Percentiles rank a stretch among this genome's conserved stretches.
Evolutionary conservation across 1,139 yeast genomes (phyloP).

Genomic region (Geotrichum fermentans): DNA sequence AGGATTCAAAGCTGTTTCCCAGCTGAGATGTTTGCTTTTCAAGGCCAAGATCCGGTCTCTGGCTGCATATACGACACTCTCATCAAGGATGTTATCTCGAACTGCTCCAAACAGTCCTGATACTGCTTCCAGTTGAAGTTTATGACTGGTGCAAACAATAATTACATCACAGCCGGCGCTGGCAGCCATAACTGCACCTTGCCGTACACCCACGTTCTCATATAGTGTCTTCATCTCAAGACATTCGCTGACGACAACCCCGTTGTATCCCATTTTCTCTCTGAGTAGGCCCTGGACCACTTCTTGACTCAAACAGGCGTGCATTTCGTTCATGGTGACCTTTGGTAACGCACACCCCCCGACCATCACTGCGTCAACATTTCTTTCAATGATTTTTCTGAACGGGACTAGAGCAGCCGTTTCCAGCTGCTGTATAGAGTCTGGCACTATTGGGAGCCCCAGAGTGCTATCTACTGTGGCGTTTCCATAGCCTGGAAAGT

Average conservation of each 20-base stretch:
- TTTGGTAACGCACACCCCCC: slow-evolving; percentile 69
- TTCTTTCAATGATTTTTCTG: slow-evolving; percentile 47
- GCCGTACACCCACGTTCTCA: slow-evolving; percentile 60
- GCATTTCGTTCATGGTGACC: slow-evolving; percentile 56
- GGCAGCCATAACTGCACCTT: slow-evolving; percentile 58
- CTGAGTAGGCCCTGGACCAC: slow-evolving; percentile 51
- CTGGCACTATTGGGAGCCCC: slow-evolving; percentile 58
- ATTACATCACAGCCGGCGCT: slow-evolving; percentile 65
- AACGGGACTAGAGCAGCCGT: slow-evolving; percentile 52
- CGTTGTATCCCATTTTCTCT: slow-evolving; percentile 51
- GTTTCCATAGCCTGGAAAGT: slow-evolving; percentile 64
- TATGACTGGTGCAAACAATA: slow-evolving; percentile 55
- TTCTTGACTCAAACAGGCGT: slow-evolving; percentile 58
- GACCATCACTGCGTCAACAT: slow-evolving; percentile 55
- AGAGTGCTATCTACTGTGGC: slow-evolving; percentile 55
- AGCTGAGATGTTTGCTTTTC: slow-evolving; percentile 44
- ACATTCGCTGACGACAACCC: slow-evolving; percentile 61
- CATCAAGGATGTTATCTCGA: slow-evolving; percentile 49
- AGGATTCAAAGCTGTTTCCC: slow-evolving; percentile 46
- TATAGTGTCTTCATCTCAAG: slow-evolving; percentile 62
- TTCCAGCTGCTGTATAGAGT: slow-evolving; percentile 51
- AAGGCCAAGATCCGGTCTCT: slow-evolving; percentile 45
- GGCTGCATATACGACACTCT: slow-evolving; percentile 44
- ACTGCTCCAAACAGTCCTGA: slow-evolving; percentile 53
- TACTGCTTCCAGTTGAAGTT: slow-evolving; percentile 57